These are phyloP conservation scores for Platismatia glauca DNA, from an alignment of 495 filamentous ascomycete genomes.

Conservation along the genomic window DNA sequence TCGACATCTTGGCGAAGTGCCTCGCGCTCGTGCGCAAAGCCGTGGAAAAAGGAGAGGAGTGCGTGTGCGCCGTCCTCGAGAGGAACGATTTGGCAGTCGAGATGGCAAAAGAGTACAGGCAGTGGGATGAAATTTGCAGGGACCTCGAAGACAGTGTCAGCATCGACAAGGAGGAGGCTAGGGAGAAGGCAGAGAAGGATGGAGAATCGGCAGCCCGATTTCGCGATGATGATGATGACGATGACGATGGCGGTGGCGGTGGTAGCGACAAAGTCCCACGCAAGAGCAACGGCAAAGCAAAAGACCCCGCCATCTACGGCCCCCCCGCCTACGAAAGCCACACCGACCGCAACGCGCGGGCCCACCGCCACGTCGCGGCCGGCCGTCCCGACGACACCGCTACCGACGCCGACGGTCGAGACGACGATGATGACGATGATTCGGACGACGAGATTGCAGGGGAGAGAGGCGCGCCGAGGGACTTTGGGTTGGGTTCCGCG, in stretches of 20 bases:
- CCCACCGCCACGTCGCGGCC: not conserved
- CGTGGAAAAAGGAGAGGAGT: not conserved
- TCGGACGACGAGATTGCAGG: too few relatives aligned
- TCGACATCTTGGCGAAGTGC: not conserved
- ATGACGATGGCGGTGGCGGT: too few relatives aligned
- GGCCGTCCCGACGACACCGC: not conserved
- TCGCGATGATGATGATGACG: too few relatives aligned
- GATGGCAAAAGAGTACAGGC: not conserved
- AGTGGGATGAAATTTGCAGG: not conserved
- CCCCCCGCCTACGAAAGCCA: not conserved
- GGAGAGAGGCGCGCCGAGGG: not conserved
- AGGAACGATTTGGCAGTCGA: not conserved
- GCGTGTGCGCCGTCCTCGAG: not conserved
- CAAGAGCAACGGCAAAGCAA: not conserved
- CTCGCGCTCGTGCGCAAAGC: not conserved
- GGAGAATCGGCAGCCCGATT: too few relatives aligned
- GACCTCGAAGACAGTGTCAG: not conserved
- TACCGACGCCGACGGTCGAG: not conserved
- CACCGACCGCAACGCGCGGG: not conserved
- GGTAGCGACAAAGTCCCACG: too few relatives aligned
- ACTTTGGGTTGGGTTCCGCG: not conserved
- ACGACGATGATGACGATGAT: not conserved
- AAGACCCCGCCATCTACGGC: not conserved
- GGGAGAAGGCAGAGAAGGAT: not conserved
- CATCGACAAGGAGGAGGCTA: not conserved